Evolutionary conservation across 768 basidiomycete genomes (phyloP), one percentile per base, ranked within the genome.

Genomic region (Boletus rufocinnamomeus): DNA sequence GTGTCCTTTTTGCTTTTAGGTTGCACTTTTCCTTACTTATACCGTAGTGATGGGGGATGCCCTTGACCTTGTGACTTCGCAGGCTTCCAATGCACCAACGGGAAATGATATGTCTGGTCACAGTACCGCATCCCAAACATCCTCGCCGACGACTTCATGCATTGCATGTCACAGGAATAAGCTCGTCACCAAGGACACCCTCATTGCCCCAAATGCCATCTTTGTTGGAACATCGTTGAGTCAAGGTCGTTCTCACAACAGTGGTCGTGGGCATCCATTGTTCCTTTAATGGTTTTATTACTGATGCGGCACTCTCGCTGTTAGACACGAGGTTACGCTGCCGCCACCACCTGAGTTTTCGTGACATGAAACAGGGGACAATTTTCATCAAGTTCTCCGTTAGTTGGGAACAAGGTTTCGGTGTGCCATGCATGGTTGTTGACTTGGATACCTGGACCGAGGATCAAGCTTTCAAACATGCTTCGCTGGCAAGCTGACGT

Each of bases 361-460:
- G 7, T 57, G 17, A 19, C 34, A 38, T 37, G 56, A 57, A 58
- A 57, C 56, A 28, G 56, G 56, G 28, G 27, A 57, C 17, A 16
- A 25, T 19, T 43, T 17, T n/a, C 43, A 44, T 44, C 43, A 25
- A 28, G 19, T 8, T 19, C 43, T 21, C 14, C 17, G 27, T 17
- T 13, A 19, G 4, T 27, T 1, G 11, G 9, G 14, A 19, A 11
- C 16, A 25, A 27, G 25, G 11, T 17, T 37, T n/a, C n/a, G 30
- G 30, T 28, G 16, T 45, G 44, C 46, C 21, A 35, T 28, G 28
- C n/a, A 32, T 34, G 5, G 10, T n/a, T 11, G 56, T 7, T 56
- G 55, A 10, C 28, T 9, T 43, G 23, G 51, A 35, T 54, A 19
- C n/a, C 23, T 14, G 8, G 23, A 49, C 1, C 19, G 14, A 34